These are phyloP conservation scores for Chlorociboria aeruginascens DNA, from an alignment of 495 filamentous ascomycete species.

Conservation along the genomic window DNA sequence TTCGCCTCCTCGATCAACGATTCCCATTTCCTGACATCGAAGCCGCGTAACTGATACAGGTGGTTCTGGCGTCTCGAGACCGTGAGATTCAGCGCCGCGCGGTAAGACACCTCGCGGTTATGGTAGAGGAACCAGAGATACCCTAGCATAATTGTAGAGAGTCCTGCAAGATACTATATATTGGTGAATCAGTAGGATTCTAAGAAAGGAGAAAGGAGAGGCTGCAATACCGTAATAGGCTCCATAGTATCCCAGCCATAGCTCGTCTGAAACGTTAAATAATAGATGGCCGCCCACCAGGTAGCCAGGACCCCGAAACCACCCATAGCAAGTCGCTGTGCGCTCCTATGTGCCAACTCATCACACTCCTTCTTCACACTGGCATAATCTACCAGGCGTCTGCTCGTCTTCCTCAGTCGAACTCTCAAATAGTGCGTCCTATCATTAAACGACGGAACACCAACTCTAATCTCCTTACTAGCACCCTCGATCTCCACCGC, in stretches of 20 bases:
- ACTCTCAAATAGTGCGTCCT: constrained; percentile 76
- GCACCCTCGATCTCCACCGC: constrained; percentile 71
- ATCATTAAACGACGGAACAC: constrained; percentile 79
- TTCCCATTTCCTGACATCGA: constrained; percentile 71
- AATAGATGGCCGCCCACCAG: constrained; percentile 75
- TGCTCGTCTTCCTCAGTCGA: constrained; percentile 57
- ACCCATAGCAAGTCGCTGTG: constrained; percentile 65
- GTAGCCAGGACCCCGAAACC: constrained; percentile 58
- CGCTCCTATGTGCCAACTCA: constrained; percentile 56
- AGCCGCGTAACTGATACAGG: constrained; percentile 61
- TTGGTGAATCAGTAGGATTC: not conserved
- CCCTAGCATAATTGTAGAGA: constrained; percentile 73
- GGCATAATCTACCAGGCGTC: constrained; percentile 51
- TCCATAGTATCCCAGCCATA: constrained; percentile 88
- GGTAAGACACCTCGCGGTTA: constrained; percentile 80
- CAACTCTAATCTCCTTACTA: constrained; percentile 55
- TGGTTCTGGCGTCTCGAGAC: constrained; percentile 65
- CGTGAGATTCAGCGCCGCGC: constrained; percentile 73
- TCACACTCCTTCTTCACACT: constrained; percentile 78
- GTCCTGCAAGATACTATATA: constrained; percentile 59
- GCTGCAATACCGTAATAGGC: constrained; percentile 49
- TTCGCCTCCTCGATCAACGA: constrained; percentile 72
- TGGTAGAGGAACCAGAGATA: constrained; percentile 93
- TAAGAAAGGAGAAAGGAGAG: not conserved
- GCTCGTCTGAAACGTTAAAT: constrained; percentile 64